These are phyloP conservation scores for Penicillium ochrochloron DNA, from an alignment of 495 filamentous ascomycete species.

Conservation along the genomic window DNA sequence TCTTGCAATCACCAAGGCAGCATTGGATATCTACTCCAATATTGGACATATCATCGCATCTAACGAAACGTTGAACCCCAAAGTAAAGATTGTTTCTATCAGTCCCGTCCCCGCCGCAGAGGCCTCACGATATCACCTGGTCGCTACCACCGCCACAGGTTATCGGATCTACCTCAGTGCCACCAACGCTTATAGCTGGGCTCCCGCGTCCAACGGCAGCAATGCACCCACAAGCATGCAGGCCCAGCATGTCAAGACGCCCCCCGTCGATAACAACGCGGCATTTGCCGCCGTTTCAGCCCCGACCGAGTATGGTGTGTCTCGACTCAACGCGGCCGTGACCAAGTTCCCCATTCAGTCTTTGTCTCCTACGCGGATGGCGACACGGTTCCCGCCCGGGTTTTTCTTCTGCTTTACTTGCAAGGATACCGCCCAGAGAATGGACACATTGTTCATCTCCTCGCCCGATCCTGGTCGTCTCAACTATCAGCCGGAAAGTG, in stretches of 20 bases:
- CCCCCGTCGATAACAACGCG: slow-evolving; percentile 59
- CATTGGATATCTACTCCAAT: slow-evolving; percentile 60
- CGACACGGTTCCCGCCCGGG: slow-evolving; percentile 78
- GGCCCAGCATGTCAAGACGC: slow-evolving; percentile 92
- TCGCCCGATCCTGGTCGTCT: slow-evolving; percentile 86
- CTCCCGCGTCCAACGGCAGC: slow-evolving; percentile 55
- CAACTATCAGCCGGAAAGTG: slow-evolving; percentile 58
- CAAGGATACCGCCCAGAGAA: slow-evolving; percentile 53
- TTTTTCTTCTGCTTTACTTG: slow-evolving; percentile 84
- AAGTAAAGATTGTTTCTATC: slow-evolving; percentile 76
- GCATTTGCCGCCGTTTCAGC: slow-evolving; percentile 9
- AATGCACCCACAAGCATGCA: slow-evolving; percentile 93
- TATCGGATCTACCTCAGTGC: slow-evolving; percentile 92
- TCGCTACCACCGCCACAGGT: slow-evolving; percentile 88
- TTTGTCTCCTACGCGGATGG: slow-evolving; percentile 58
- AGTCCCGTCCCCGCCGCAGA: slow-evolving; percentile 81
- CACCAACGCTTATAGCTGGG: slow-evolving; percentile 74
- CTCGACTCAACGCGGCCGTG: slow-evolving; percentile 33
- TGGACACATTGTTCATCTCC: slow-evolving; percentile 79
- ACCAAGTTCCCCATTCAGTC: slow-evolving; percentile 46
- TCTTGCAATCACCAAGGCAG: slow-evolving; percentile 60
- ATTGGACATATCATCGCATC: slow-evolving; percentile 80
- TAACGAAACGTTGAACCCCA: slow-evolving; percentile 67
- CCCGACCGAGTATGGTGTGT: slow-evolving; percentile 19
- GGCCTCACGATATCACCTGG: slow-evolving; percentile 81